Percentiles rank a stretch among this genome's conserved stretches.
phyloP scores from a whole-genome alignment of 73 alveolate species.

The Halteria grandinella region DNA sequence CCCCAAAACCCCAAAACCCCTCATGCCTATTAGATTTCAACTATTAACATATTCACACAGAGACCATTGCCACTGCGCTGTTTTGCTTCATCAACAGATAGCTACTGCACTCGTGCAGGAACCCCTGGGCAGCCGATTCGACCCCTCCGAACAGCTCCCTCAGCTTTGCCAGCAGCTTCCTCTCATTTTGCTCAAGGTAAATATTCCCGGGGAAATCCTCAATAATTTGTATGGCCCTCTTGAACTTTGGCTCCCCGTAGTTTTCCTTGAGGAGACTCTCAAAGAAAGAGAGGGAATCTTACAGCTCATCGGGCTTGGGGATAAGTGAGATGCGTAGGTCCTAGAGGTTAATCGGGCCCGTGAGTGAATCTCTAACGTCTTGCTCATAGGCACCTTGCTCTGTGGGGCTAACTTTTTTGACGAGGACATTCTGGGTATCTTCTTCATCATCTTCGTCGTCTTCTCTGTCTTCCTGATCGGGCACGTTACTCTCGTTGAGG shows the following conservation, averaged over 20 bases:
- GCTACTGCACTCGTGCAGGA: too few relatives aligned
- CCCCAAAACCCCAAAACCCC: too few relatives aligned
- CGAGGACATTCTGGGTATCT: neutral
- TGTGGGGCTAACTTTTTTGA: neutral
- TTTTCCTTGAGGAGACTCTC: neutral
- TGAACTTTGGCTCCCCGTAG: conserved; percentile 17
- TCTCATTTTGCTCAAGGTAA: too few relatives aligned
- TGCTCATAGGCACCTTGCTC: neutral
- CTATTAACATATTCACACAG: too few relatives aligned
- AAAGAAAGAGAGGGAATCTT: too few relatives aligned
- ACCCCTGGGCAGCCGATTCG: too few relatives aligned
- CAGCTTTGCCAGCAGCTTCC: too few relatives aligned
- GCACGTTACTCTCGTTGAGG: neutral
- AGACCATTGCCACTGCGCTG: too few relatives aligned
- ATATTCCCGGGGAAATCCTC: too few relatives aligned
- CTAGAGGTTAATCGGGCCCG: neutral
- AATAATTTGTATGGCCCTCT: conserved; percentile 9
- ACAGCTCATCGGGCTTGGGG: neutral
- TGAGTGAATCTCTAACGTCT: neutral
- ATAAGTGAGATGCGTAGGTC: neutral
- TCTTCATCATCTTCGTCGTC: conserved; percentile 51
- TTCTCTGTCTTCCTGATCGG: conserved; percentile 36
- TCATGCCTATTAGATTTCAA: too few relatives aligned
- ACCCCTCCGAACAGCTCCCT: too few relatives aligned
- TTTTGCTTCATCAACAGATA: too few relatives aligned